phyloP scores from a whole-genome alignment of 2,329 filamentous ascomycete species.

The Neofusicoccum cordaticola region DNA sequence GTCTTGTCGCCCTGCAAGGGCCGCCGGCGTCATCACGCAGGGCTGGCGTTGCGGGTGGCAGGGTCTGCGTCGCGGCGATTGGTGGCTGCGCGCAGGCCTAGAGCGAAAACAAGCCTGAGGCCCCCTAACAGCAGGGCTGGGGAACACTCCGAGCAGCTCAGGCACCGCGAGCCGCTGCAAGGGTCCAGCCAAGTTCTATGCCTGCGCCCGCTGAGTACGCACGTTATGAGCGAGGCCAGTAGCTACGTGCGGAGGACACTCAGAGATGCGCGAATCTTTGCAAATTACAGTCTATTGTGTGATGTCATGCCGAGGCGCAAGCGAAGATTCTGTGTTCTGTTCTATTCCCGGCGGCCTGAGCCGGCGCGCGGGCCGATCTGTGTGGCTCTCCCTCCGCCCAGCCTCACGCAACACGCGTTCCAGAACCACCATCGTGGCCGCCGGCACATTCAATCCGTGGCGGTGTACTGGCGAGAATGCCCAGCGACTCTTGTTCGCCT shows the following conservation, averaged over 20 bases:
- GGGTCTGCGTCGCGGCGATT: not conserved
- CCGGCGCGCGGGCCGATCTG: not conserved
- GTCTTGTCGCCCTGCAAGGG: not conserved
- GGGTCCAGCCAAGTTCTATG: constrained; percentile 2
- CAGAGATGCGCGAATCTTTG: not conserved
- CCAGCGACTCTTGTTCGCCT: not conserved
- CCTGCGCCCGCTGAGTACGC: not conserved
- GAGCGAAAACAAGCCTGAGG: not conserved
- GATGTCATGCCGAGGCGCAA: constrained; percentile 3
- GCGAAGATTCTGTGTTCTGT: not conserved
- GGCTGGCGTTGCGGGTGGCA: constrained; percentile 10
- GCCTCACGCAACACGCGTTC: constrained; percentile 9
- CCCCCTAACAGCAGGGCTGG: not conserved
- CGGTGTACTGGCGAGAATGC: constrained; percentile 4
- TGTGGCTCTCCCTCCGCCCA: not conserved
- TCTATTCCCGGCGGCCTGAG: constrained; percentile 2
- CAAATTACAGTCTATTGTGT: not conserved
- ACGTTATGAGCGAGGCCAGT: not conserved
- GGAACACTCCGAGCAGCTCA: not conserved
- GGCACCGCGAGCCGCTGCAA: not conserved
- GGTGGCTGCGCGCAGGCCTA: not conserved
- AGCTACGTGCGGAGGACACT: too few species aligned
- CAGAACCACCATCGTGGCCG: not conserved
- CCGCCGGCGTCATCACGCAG: constrained; percentile 4
- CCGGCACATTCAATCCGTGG: constrained; percentile 4